Conservation (phyloP, 805 yeast species). For the Candida adriatica region DNA sequence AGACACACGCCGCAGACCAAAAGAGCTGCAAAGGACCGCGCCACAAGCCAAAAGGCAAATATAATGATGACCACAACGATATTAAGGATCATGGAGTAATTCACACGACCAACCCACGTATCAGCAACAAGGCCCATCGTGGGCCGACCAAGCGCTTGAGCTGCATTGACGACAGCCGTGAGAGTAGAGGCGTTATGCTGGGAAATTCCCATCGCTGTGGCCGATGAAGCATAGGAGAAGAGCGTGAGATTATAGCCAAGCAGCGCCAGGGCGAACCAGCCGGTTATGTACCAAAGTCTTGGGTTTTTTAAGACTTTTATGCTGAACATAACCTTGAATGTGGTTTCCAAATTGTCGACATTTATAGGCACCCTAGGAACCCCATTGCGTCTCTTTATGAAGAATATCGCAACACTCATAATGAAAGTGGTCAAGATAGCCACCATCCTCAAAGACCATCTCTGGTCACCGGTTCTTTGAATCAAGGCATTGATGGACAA, state of each 20-base stretch:
- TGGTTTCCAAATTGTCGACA: conserved; percentile 5
- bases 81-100: conserved; percentile 33
- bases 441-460: conserved; percentile 43
- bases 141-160: conserved; percentile 44
- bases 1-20: conserved; percentile 34
- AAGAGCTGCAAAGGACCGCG: conserved; percentile 33
- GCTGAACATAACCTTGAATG: conserved; percentile 30
- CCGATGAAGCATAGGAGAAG: conserved; percentile 40
- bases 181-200: conserved; percentile 37
- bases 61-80: conserved; percentile 29
- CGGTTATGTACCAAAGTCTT: conserved; percentile 26
- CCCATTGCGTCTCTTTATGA: conserved; percentile 28
- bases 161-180: conserved; percentile 41
- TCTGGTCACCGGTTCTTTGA: conserved; percentile 33
- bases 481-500: conserved; percentile 38
- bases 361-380: conserved; percentile 14
- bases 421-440: conserved; percentile 31
- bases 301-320: conserved; percentile 23
- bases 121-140: conserved; percentile 41
- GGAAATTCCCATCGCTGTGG: conserved; percentile 41
- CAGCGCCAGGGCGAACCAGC: conserved; percentile 32
- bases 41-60: conserved; percentile 41
- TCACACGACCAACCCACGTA: conserved; percentile 36
- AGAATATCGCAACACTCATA: conserved; percentile 32
- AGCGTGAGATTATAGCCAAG: conserved; percentile 38